Conservation (phyloP, 495 filamentous ascomycete genomes). For the Astrothelium macrocarpum region DNA sequence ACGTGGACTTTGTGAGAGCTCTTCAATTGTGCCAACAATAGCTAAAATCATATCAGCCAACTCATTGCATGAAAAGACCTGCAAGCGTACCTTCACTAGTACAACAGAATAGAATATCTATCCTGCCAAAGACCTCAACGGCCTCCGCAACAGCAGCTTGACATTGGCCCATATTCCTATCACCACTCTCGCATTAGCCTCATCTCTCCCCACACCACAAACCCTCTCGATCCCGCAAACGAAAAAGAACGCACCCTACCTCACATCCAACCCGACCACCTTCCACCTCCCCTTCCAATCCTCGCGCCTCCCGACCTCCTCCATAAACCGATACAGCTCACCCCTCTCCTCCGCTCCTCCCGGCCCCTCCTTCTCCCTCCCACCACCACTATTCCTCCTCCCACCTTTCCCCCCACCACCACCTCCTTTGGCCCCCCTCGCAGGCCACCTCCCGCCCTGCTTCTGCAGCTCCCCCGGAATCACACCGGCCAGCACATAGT, state of each 20-base stretch:
- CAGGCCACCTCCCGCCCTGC: conserved; percentile 19
- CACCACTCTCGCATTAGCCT: neutral
- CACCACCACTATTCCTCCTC: conserved; percentile 17
- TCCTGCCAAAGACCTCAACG: conserved; percentile 67
- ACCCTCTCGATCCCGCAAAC: conserved; percentile 40
- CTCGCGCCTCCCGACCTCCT: conserved; percentile 46
- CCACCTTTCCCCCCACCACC: conserved; percentile 47
- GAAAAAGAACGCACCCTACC: conserved; percentile 12
- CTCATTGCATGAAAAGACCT: neutral
- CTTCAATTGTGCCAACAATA: conserved; percentile 84
- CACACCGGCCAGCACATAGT: conserved; percentile 72
- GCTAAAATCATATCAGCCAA: conserved; percentile 37
- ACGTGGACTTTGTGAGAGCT: conserved; percentile 62
- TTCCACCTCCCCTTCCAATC: conserved; percentile 32
- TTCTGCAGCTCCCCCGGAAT: conserved; percentile 49
- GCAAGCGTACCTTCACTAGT: conserved; percentile 61
- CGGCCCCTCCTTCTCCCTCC: neutral
- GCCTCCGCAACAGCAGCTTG: conserved; percentile 84
- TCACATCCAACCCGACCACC: conserved; percentile 32
- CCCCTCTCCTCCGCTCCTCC: conserved; percentile 26
- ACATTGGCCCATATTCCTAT: conserved; percentile 36
- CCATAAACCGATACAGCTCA: conserved; percentile 44
- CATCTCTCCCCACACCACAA: conserved; percentile 36
- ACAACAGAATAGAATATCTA: conserved; percentile 85
- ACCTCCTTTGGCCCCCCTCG: conserved; percentile 40